Percentiles rank a stretch among this genome's conserved stretches.
Conservation (phyloP, 1,284 basidiomycete species). For the Ustilago tritici region DNA sequence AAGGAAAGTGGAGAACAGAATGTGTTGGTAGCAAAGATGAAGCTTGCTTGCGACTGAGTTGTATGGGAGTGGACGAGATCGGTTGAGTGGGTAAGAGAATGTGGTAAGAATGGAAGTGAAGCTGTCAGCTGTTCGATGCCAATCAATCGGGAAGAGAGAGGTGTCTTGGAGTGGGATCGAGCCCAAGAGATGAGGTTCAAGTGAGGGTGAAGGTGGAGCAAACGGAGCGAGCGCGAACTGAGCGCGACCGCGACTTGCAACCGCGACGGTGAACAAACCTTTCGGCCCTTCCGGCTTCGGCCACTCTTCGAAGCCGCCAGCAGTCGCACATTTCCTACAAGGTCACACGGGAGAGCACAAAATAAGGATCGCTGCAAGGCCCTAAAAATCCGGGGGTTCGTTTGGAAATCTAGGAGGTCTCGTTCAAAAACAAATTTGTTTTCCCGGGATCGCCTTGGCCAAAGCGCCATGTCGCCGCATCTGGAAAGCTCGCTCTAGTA, state of each 20-base stretch:
- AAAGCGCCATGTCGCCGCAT: constrained; percentile 7
- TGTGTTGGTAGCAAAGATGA: not conserved
- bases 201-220: constrained; percentile 10
- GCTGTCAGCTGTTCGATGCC: not conserved
- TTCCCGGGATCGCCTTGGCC: not conserved
- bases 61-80: not conserved
- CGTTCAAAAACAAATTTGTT: constrained; percentile 6
- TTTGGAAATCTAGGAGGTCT: constrained; percentile 8
- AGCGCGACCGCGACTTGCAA: constrained; percentile 26
- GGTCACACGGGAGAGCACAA: not conserved
- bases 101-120: constrained; percentile 10
- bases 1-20: constrained; percentile 5
- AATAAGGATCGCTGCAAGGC: constrained; percentile 1
- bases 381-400: constrained; percentile 3
- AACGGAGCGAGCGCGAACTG: constrained; percentile 13
- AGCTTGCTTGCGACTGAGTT: not conserved
- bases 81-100: constrained; percentile 1
- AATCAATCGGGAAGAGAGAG: not conserved
- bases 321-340: not conserved
- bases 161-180: not conserved
- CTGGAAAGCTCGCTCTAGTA: constrained; percentile 3
- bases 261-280: not conserved
- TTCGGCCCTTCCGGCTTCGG: constrained; percentile 1
- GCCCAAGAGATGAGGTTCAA: constrained; percentile 7
- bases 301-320: not conserved